These are phyloP conservation scores for Cymodocea nodosa DNA, from an alignment of 116 monocot genomes.

Conservation along the genomic window DNA sequence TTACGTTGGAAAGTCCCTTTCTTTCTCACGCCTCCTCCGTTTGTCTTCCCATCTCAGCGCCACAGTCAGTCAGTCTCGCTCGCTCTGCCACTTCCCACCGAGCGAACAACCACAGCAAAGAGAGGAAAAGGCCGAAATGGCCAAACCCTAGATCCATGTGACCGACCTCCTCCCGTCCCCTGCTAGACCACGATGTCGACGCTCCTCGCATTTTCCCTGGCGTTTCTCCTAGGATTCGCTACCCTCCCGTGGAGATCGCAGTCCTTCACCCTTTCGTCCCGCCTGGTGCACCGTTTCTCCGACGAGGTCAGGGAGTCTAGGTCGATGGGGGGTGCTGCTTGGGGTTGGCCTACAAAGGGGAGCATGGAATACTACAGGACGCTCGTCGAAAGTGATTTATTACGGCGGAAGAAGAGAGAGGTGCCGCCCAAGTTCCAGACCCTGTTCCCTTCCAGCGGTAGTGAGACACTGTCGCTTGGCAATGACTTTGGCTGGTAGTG, in stretches of 20 bases:
- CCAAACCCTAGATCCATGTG: no score
- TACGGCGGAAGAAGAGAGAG: slow-evolving; percentile 31
- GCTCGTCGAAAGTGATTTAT: slow-evolving; percentile 46
- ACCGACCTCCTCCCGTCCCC: no score
- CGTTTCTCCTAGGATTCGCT: slow-evolving; percentile 7
- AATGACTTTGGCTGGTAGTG: slow-evolving; percentile 70
- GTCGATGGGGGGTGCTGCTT: background rate
- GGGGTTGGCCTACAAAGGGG: slow-evolving; percentile 24
- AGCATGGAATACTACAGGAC: slow-evolving; percentile 48
- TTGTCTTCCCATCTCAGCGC: no score
- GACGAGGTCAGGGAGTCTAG: slow-evolving; percentile 35
- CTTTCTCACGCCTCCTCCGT: no score
- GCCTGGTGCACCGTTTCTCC: slow-evolving; percentile 78
- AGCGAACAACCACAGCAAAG: no score
- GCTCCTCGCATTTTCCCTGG: slow-evolving; percentile 9
- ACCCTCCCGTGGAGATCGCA: slow-evolving; percentile 14
- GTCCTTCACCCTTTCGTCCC: slow-evolving; percentile 45
- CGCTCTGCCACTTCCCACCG: no score
- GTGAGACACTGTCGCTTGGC: slow-evolving; percentile 39
- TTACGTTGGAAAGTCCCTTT: no score
- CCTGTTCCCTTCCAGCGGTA: slow-evolving; percentile 58
- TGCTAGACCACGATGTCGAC: background rate
- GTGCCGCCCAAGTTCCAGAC: slow-evolving; percentile 21
- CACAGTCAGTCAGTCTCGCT: no score
- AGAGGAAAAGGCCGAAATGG: no score